Percentiles rank a stretch among this genome's conserved stretches.
Conservation (phyloP, 2,329 filamentous ascomycete species). For the Epichloe bromicola region DNA sequence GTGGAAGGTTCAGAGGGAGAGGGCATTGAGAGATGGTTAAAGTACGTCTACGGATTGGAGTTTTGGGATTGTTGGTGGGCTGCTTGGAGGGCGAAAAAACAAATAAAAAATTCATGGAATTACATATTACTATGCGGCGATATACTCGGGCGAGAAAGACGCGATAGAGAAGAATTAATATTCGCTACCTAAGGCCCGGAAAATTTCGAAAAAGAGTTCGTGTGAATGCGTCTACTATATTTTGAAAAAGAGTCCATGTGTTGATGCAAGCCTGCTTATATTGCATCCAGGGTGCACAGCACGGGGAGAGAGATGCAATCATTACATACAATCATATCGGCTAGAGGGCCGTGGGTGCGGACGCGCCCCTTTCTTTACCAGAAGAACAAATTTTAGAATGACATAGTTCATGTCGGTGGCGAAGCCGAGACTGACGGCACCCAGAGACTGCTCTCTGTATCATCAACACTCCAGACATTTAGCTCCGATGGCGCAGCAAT, state of each 20-base stretch:
- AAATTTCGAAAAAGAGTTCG: neutral
- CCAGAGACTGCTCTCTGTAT: constrained; percentile 34
- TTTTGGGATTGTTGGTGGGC: neutral
- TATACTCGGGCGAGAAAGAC: neutral
- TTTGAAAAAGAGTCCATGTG: neutral
- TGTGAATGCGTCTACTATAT: neutral
- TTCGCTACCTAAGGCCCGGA: neutral
- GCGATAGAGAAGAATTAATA: neutral
- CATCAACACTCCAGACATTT: constrained; percentile 28
- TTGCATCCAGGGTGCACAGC: neutral
- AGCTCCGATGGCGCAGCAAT: constrained; percentile 32
- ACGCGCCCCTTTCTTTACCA: neutral
- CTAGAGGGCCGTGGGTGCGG: neutral
- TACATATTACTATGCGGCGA: neutral
- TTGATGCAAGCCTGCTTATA: neutral
- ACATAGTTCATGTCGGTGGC: neutral
- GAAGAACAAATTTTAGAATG: neutral
- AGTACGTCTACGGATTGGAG: neutral
- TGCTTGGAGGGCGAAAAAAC: neutral
- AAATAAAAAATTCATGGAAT: too few species aligned
- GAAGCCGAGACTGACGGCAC: constrained; percentile 16
- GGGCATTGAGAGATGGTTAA: neutral
- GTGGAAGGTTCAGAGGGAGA: constrained; percentile 19
- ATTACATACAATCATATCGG: neutral
- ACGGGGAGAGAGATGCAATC: neutral